A percentile compares a stretch with the other conserved stretches of the same genome.
Conservation (phyloP, 192 early-diverging fungal species). For the Dissophora ornata region DNA sequence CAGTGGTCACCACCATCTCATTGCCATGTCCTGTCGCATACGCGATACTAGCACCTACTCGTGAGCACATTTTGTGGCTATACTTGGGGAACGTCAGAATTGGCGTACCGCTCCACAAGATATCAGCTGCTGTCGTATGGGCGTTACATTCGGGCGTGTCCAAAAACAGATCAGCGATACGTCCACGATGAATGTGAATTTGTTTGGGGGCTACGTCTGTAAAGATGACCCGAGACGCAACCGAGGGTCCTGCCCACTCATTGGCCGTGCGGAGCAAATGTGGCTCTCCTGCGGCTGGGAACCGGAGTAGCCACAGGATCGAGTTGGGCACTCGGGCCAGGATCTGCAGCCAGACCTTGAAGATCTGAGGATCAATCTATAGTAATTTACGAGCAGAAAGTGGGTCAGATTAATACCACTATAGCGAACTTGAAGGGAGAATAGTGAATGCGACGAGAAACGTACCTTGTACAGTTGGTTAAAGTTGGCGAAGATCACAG, state of each 20-base stretch:
- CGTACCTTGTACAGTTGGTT: conserved; percentile 94
- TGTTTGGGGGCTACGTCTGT: conserved; percentile 89
- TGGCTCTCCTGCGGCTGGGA: conserved; percentile 87
- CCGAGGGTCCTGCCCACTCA: conserved; percentile 79
- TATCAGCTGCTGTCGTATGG: conserved; percentile 95
- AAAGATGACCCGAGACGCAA: conserved; percentile 86
- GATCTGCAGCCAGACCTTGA: conserved; percentile 87
- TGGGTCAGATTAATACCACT: too few relatives aligned
- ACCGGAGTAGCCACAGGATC: conserved; percentile 91
- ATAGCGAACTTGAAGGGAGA: too few relatives aligned
- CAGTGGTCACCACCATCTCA: conserved; percentile 73
- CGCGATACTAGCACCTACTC: conserved; percentile 89
- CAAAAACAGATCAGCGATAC: conserved; percentile 91
- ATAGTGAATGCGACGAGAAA: too few relatives aligned
- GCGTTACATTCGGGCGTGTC: conserved; percentile 98
- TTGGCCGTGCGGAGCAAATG: conserved; percentile 77
- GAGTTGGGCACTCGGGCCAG: conserved; percentile 83
- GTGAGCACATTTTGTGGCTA: conserved; percentile 90
- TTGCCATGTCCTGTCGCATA: conserved; percentile 81
- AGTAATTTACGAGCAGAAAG: neutral
- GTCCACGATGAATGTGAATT: conserved; percentile 91
- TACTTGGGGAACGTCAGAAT: conserved; percentile 90
- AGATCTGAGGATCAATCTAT: conserved; percentile 88
- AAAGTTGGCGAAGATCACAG: conserved; percentile 95
- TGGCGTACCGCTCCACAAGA: conserved; percentile 94